These are phyloP conservation scores for Hymenotorrendiella dingleyae DNA, from an alignment of 2,329 filamentous ascomycete species.

Conservation along the genomic window DNA sequence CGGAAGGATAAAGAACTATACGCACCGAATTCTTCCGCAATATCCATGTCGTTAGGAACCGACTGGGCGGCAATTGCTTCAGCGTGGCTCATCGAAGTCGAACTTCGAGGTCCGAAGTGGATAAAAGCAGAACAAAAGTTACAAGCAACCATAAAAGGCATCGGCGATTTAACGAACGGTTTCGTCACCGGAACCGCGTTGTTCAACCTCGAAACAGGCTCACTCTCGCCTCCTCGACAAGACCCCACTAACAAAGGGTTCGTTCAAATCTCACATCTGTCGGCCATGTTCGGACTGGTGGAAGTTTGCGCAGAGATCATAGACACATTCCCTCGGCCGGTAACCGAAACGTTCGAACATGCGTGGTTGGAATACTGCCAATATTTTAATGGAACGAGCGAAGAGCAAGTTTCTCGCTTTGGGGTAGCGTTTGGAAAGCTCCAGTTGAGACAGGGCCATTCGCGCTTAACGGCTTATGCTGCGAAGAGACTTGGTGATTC, in stretches of 20 bases:
- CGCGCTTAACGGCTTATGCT: slow-evolving; percentile 50
- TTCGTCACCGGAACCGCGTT: slow-evolving; percentile 51
- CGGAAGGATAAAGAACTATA: slow-evolving; percentile 46
- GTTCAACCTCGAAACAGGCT: slow-evolving; percentile 45
- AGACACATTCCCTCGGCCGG: slow-evolving; percentile 40
- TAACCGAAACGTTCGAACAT: slow-evolving; percentile 43
- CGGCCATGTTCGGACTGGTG: slow-evolving; percentile 51
- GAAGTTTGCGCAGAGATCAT: slow-evolving; percentile 52
- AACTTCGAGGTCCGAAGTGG: slow-evolving; percentile 48
- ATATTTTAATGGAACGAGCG: slow-evolving; percentile 45
- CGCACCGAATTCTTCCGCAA: slow-evolving; percentile 32
- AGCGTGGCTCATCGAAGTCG: slow-evolving; percentile 55
- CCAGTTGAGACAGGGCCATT: slow-evolving; percentile 50
- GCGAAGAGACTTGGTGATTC: slow-evolving; percentile 39
- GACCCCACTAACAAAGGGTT: slow-evolving; percentile 47
- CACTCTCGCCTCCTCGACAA: slow-evolving; percentile 44
- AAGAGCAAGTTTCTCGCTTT: slow-evolving; percentile 48
- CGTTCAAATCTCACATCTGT: slow-evolving; percentile 49
- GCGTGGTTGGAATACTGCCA: slow-evolving; percentile 56
- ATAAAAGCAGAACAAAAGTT: slow-evolving; percentile 47
- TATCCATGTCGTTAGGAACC: slow-evolving; percentile 49
- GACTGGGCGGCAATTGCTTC: slow-evolving; percentile 54
- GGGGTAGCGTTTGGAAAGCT: slow-evolving; percentile 42
- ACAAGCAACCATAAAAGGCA: slow-evolving; percentile 42
- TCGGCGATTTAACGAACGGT: slow-evolving; percentile 49